Percentiles rank a stretch among this genome's conserved stretches.
Evolutionary conservation across 495 filamentous ascomycete genomes (phyloP).

Genomic region (Mycothermus thermophilus): DNA sequence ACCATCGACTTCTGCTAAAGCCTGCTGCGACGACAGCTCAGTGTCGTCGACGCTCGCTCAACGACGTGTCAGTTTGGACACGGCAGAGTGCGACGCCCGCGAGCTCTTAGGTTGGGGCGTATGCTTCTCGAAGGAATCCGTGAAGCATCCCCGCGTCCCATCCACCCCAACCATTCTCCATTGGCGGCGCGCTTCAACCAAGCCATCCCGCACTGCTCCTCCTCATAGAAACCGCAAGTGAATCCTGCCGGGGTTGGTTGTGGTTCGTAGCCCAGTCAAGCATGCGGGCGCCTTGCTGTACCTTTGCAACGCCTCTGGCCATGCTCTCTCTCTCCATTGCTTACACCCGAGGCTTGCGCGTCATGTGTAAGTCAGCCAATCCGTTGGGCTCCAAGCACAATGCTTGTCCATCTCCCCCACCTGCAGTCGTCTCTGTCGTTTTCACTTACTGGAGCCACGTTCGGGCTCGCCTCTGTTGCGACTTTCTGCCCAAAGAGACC

Average conservation of each 20-base stretch:
- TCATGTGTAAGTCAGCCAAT: constrained; percentile 5
- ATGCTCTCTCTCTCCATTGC: no score
- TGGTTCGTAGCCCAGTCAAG: no score
- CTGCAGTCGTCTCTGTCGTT: constrained; percentile 6
- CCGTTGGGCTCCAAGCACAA: constrained; percentile 21
- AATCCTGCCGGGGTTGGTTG: no score
- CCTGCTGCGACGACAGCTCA: constrained; percentile 10
- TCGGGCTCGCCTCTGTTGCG: constrained; percentile 8
- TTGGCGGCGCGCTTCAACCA: no score
- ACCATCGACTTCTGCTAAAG: constrained; percentile 4
- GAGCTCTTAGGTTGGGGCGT: constrained; percentile 1
- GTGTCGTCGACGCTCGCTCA: neutral
- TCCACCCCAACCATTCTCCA: no score
- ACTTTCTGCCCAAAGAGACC: constrained; percentile 24
- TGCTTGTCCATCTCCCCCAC: constrained; percentile 12
- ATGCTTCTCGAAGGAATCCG: no score
- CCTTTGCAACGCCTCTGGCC: no score
- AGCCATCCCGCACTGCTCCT: no score
- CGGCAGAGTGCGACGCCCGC: constrained; percentile 9
- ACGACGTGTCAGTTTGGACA: constrained; percentile 14
- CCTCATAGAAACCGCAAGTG: no score
- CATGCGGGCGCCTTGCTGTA: no score
- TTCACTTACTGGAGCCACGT: constrained; percentile 24
- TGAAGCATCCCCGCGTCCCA: no score
- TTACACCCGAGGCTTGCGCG: no score